A percentile compares a stretch with the other conserved stretches of the same genome.
phyloP scores from a whole-genome alignment of 176 grass and related monocot genomes.

The Lolium rigidum region DNA sequence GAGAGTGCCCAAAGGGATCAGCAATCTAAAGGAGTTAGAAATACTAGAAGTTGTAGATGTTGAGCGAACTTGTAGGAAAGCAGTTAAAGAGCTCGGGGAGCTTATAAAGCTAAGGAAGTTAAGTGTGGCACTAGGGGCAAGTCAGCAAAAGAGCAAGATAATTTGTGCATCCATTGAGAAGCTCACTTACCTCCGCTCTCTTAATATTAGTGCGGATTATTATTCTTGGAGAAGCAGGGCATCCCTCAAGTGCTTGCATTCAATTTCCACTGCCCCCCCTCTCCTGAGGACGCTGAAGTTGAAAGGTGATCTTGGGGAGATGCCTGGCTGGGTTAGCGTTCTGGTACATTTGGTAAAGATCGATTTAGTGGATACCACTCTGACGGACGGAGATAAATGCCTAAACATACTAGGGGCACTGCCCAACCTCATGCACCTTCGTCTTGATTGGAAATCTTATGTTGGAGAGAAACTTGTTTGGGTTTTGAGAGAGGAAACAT shows the following conservation, averaged over 20 bases:
- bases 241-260: not conserved
- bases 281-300: not conserved
- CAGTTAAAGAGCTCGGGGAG: no score
- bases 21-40: no score
- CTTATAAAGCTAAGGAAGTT: no score
- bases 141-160: not conserved
- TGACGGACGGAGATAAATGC: not conserved
- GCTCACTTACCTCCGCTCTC: not conserved
- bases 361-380: rapidly evolving
- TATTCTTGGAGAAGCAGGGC: not conserved
- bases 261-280: not conserved
- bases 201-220: not conserved
- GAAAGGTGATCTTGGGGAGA: not conserved
- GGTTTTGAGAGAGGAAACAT: not conserved
- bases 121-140: no score
- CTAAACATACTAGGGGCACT: not conserved
- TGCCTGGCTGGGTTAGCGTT: not conserved
- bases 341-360: constrained; percentile 8
- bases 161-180: not conserved
- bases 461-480: not conserved
- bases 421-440: not conserved
- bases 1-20: constrained; percentile 22
- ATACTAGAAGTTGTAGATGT: no score
- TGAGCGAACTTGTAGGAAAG: no score
- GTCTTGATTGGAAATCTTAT: rapidly evolving